A percentile compares a stretch with the other conserved stretches of the same genome.
These are phyloP conservation scores for Linanthus parryae DNA, from an alignment of 148 eudicot species.

Conservation along the genomic window DNA sequence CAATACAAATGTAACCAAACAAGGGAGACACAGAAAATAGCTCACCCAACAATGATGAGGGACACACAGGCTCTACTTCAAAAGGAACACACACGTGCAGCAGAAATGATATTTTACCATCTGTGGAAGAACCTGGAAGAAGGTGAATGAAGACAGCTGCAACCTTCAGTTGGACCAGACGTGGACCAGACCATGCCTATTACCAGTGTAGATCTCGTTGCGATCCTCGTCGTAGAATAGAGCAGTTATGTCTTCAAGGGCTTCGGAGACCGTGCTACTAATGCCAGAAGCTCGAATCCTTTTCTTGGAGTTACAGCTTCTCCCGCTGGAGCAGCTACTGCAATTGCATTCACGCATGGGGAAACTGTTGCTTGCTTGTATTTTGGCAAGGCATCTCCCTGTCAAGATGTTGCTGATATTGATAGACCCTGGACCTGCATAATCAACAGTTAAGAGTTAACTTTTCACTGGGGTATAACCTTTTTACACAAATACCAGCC, in stretches of 20 bases:
- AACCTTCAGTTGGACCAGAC: conserved; percentile 87
- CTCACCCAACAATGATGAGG: neutral
- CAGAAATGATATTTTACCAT: neutral
- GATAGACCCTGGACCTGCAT: conserved; percentile 85
- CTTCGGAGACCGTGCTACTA: conserved; percentile 69
- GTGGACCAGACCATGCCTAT: conserved; percentile 82
- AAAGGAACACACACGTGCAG: neutral
- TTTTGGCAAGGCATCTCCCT: conserved; percentile 93
- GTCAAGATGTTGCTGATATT: conserved; percentile 93
- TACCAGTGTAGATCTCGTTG: conserved; percentile 94
- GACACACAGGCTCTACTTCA: neutral
- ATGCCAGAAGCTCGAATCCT: conserved; percentile 37
- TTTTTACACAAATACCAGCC: too few relatives aligned
- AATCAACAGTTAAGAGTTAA: conserved; percentile 1
- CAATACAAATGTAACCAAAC: too few relatives aligned
- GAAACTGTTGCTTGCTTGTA: conserved; percentile 51
- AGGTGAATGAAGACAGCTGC: conserved; percentile 1
- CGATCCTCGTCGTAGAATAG: conserved; percentile 95
- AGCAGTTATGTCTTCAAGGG: conserved; percentile 91
- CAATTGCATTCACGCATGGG: conserved; percentile 36
- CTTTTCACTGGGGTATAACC: too few relatives aligned
- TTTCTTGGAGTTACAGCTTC: conserved; percentile 51
- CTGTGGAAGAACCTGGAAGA: neutral
- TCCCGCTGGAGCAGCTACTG: conserved; percentile 23
- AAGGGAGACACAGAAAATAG: conserved; percentile 3